Base-by-base conservation (phyloP, 495 filamentous ascomycete species). In the Sphaerosporella brunnea region DNA sequence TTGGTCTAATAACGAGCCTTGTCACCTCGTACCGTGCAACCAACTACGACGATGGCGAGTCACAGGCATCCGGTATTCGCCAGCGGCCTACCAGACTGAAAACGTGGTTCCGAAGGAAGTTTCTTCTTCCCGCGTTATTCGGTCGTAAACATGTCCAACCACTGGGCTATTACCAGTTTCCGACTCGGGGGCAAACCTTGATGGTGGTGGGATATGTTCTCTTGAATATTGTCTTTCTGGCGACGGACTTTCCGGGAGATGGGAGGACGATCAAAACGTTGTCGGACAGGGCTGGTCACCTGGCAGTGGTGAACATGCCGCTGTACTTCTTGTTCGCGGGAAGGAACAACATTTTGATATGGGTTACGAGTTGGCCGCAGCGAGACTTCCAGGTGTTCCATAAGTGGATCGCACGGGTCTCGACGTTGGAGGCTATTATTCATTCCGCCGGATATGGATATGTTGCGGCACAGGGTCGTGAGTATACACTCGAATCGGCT, bases 291-390 rank as follows among this genome's bases (percentile, higher is more conserved):
- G 68, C 70, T 0, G 72, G 72, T 2, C 66, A 72, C 23, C 51
- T 77, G 25, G 62, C 66, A 2, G 64, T 72, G 49, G 70, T 65
- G 8, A 72, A 74, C 43, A 51, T 75, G 11, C 66, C 70, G 0
- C 53, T 75, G 2, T 18, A 73, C 20, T 70, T 69, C 60, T 54
- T 75, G 1, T 73, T 74, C 40, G 65, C 65, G 2, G 66, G 66
- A 2, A 67, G 73, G 24, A 77, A 74, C 51, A 75, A 75, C 45
- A 65, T 74, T 13, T 63, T 75, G 26, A 53, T 72, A 1, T 72
- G 69, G 71, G 55, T 69, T 8, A 74, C 72, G 0, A 69, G 71
- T 0, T 75, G 72, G 70, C 68, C 64, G 28, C 71, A 71, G 51
- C 62, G 68, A 1, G 71, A 65, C 0, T 73, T 72, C 52, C 70